Evolutionary conservation across 140 eudicot genomes (phyloP), one percentile per base, ranked within the genome.

Genomic region (Erigeron philadelphicus): DNA sequence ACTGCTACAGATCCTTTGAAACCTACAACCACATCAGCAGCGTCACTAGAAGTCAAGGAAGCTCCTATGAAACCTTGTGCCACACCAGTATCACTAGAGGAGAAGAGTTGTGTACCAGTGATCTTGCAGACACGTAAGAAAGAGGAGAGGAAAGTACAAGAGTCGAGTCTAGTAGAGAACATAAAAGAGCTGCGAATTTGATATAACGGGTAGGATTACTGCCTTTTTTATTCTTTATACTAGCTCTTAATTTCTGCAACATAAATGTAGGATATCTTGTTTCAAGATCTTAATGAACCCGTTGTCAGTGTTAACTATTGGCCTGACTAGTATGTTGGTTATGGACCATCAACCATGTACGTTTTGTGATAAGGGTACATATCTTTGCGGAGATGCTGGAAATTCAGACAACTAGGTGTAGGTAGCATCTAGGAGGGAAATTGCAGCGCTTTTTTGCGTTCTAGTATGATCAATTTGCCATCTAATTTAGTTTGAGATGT

Each of bases 101-200:
- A 73, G 72, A 47, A 16, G 55, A 42, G 42, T 45, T 41, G 21
- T 45, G 54, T 17, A 17, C 69, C 69, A 17, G 55, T 10, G 18
- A 15, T 42, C 43, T 17, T 64, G 72, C 66, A 44, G 49, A 44
- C 21, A 25, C 63, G 11, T 18, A 64, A 47, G 70, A 55, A 68
- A 50, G 75, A 68, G 18, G 74, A 57, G 72, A 25, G 13, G 15
- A 65, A 60, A 66, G 47, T 66, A 56, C 78, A 42, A 70, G 59
- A 19, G 8, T 67, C 70, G 9, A 11, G 18, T 13, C 11, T 67
- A 62, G 61, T 31, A 31, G 72, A 64, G 68, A 62, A 56, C 21
- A 64, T 81, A 72, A 69, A 76, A 52, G 75, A 75, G 62, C 70
- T 72, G 56, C 67, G 71, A 43, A 71, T 64, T 61, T 73, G 81